phyloP scores from a whole-genome alignment of 75 land plant species.

The Isoetes taiwanensis region DNA sequence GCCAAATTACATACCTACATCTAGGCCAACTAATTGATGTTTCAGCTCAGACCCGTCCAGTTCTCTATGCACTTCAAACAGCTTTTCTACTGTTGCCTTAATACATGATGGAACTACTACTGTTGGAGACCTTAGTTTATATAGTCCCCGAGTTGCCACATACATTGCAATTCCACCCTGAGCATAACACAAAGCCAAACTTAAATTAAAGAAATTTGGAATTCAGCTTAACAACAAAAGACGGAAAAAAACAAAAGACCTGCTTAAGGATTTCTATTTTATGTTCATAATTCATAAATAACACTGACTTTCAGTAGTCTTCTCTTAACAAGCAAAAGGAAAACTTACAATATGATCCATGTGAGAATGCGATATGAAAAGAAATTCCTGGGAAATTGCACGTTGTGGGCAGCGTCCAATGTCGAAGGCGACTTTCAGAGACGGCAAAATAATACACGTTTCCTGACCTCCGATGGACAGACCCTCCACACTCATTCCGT shows the following conservation, averaged over 20 bases:
- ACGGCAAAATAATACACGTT: conserved; percentile 76
- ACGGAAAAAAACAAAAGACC: not conserved
- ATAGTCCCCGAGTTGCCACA: conserved; percentile 90
- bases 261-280: not conserved
- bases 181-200: not conserved
- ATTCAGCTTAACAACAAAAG: not conserved
- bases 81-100: conserved; percentile 53
- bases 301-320: not conserved
- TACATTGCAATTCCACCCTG: conserved; percentile 95
- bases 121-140: conserved; percentile 77
- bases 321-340: not conserved
- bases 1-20: conserved; percentile 93
- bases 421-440: conserved; percentile 61
- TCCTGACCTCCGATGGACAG: conserved; percentile 92
- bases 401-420: conserved; percentile 88
- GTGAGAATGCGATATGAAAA: conserved; percentile 91
- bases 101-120: conserved; percentile 55
- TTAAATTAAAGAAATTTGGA: not conserved
- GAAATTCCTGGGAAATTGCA: conserved; percentile 76
- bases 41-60: conserved; percentile 76
- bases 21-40: conserved; percentile 54
- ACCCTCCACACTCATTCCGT: conserved; percentile 65
- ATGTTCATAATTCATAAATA: not conserved
- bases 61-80: conserved; percentile 68
- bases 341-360: conserved; percentile 84